Base-by-base conservation (phyloP, 257 asterid species). In the Anisodus tanguticus region DNA sequence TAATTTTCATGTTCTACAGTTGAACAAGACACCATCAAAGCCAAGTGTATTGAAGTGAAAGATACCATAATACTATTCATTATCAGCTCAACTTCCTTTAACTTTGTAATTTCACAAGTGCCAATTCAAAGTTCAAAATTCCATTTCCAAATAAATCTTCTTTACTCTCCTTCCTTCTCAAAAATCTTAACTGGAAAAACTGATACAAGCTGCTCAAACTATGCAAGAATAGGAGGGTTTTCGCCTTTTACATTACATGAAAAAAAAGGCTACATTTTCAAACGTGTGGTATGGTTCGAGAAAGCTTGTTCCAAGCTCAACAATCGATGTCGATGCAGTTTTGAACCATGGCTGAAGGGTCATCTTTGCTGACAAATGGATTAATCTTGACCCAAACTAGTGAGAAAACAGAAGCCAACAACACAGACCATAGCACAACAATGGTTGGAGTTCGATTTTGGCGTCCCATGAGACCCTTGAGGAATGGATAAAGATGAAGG, bases 311-410 rank as follows among this genome's bases (percentile, higher is more conserved):
- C 67, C 17, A 66, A 58, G 53, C 88, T 93, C 90, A 95, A 86
- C 99, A 96, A 86, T 96, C 99, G 82, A 96, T 96, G 82, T 96
- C 85, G 78, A 88, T 88, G 92, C 99, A 96, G 89, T 90, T 89
- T 6, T 91, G 97, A 37, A 97, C 85, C 83, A 86, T 82, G 1
- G 87, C 68, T 2, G 98, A 82, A 3, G 93, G 86, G 82, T 90
- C 96, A 47, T 89, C 88, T 6, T 86, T 81, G 89, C 86, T 83
- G 60, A 92, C 93, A 82, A 97, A 97, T 12, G 99, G 99, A 83
- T 97, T 88, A 15, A 97, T 93, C 93, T 91, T 95, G 26, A 97
- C 98, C 99, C 99, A 97, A 9, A 97, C 92, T 45, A 97, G 98
- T 26, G 98, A 94, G 89, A 97, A 97, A 51, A 97, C 98, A 16